These are phyloP conservation scores for Strobilomyces confusus DNA, from an alignment of 768 basidiomycete species.

Conservation along the genomic window DNA sequence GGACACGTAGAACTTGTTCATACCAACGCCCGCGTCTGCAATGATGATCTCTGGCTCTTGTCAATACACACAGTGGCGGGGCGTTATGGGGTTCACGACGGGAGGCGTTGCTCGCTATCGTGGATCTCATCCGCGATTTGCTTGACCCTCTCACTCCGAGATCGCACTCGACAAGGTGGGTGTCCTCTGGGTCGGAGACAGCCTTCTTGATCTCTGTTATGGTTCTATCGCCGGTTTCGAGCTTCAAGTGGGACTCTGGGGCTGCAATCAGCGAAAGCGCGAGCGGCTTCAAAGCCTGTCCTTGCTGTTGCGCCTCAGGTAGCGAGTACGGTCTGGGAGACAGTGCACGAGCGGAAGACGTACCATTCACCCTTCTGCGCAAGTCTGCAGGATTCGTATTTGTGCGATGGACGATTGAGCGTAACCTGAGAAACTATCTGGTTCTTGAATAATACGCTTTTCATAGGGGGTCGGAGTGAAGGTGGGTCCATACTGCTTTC, in stretches of 20 bases:
- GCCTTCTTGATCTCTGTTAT: slow-evolving; percentile 1
- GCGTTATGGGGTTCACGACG: neutral
- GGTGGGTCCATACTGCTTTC: too few species aligned
- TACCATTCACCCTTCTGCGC: neutral
- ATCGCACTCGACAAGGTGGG: slow-evolving; percentile 2
- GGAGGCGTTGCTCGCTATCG: neutral
- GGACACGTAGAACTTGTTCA: slow-evolving; percentile 1
- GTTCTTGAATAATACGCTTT: too few species aligned
- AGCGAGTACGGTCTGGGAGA: neutral
- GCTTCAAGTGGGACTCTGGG: neutral
- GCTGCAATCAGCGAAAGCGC: too few species aligned
- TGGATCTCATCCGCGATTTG: neutral
- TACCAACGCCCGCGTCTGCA: neutral
- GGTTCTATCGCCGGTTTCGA: neutral
- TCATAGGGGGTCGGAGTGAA: too few species aligned
- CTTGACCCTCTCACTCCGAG: too few species aligned
- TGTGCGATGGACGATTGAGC: neutral
- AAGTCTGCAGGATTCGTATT: neutral
- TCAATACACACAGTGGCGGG: neutral
- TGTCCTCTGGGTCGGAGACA: neutral
- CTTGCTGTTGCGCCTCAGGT: neutral
- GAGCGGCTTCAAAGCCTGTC: slow-evolving; percentile 2
- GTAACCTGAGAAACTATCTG: neutral
- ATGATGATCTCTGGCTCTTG: neutral
- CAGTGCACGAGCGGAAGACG: neutral